Percentiles rank a stretch among this genome's conserved stretches.
Conservation (phyloP, 2,329 filamentous ascomycete species). For the Phyllosticta citriasiana region DNA sequence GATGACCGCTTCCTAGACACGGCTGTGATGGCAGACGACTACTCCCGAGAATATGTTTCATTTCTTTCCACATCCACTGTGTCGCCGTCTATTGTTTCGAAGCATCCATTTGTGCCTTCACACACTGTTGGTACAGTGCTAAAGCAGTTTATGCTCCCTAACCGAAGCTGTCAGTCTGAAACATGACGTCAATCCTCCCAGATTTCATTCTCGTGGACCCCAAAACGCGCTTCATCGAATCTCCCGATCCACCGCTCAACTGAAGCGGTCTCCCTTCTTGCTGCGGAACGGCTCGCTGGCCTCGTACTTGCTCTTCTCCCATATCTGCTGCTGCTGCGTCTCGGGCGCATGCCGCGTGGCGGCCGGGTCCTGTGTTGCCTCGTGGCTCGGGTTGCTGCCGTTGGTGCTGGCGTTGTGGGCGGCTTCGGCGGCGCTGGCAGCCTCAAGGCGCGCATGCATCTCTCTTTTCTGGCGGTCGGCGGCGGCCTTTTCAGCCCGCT, state of each 20-base stretch:
- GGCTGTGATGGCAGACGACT: no score
- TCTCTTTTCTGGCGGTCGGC: conserved; percentile 24
- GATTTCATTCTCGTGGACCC: neutral
- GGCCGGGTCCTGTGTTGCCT: conserved; percentile 70
- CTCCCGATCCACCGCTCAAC: conserved; percentile 14
- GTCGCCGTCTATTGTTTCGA: no score
- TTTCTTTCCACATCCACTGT: no score
- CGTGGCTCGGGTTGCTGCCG: conserved; percentile 54
- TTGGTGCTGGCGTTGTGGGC: conserved; percentile 16
- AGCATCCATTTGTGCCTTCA: neutral
- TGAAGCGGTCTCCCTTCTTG: conserved; percentile 77
- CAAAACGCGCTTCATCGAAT: neutral
- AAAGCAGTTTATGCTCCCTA: neutral
- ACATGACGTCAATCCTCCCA: neutral
- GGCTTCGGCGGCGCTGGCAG: conserved; percentile 11
- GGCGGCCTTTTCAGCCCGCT: conserved; percentile 64
- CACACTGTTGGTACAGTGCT: neutral
- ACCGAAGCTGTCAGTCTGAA: neutral
- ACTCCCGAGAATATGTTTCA: no score
- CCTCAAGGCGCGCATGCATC: conserved; percentile 24
- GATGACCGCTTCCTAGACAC: no score
- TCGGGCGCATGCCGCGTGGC: conserved; percentile 71
- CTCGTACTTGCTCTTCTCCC: conserved; percentile 87
- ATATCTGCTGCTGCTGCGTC: conserved; percentile 54
- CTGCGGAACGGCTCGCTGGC: conserved; percentile 63